Evolutionary conservation across 2,329 filamentous ascomycete genomes (phyloP), one percentile per base, ranked within the genome.

Genomic region (Amauroascus verrucosus): DNA sequence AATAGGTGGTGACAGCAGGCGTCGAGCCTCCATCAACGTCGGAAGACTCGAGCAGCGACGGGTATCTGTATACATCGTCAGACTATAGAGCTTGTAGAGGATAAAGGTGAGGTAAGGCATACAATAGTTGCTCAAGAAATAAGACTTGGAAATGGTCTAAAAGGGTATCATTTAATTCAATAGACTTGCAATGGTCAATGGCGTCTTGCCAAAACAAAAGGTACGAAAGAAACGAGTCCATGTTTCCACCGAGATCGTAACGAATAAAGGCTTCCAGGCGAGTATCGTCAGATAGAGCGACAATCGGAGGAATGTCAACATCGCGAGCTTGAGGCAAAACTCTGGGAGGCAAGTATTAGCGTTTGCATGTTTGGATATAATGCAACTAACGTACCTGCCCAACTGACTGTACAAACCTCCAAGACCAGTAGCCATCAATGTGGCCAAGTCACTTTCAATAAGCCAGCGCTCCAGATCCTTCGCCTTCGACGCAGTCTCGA

Each of bases 141-240:
- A 98, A 82, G 61, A 97, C 86, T 66, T 96, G 90, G 64, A 98
- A 98, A 70, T 98, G 93, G 66, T 98, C 93, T 30, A 98, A 77
- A 48, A 98, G 75, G 0, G 90, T 96, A 60, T 88, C 88, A 66
- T 91, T 93, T 61, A 98, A 88, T 65, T 97, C 91, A 1, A 83
- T 77, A 2, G 91, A 97, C 62, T 84, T 83, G 72, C 93, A 98
- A 69, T 97, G 91, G 67, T 97, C 93, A 56, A 98, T 75, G 32
- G 96, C 90, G 67, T 98, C 93, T 71, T 98, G 93, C 93, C 93
- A 98, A 65, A 98, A 98, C 5, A 94, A 76, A 47, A 98, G 77
- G 65, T 97, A 94, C 0, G 93, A 95, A 40, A 98, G 77, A 64
- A 98, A 98, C 0, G 90, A 95, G 52, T 91, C 84, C 64, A 97